Evolutionary conservation across 2,329 filamentous ascomycete species (phyloP).

Genomic region (Albifimbria verrucaria): DNA sequence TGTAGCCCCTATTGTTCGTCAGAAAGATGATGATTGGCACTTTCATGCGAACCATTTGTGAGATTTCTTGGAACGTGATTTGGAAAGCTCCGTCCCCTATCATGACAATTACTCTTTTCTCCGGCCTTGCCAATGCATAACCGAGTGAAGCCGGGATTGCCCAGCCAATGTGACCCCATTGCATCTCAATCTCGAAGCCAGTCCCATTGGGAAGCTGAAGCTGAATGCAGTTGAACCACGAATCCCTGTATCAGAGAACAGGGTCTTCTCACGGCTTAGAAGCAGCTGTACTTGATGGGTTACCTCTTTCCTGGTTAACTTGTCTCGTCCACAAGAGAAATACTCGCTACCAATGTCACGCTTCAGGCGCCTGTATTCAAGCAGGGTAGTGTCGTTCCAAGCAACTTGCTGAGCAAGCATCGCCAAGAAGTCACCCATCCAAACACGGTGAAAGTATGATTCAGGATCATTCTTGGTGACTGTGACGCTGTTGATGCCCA

Average conservation of each 20-base stretch:
- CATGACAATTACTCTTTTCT: conserved; percentile 7
- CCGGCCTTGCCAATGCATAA: conserved; percentile 13
- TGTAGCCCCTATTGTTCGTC: conserved; percentile 31
- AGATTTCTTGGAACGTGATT: conserved; percentile 11
- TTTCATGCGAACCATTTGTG: conserved; percentile 10
- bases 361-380: conserved; percentile 5
- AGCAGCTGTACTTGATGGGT: conserved; percentile 3
- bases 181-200: conserved; percentile 11
- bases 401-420: conserved; percentile 1
- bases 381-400: conserved; percentile 5
- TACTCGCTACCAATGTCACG: background rate
- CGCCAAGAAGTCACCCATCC: conserved; percentile 6
- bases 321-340: conserved; percentile 2
- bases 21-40: conserved; percentile 11
- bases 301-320: conserved; percentile 7
- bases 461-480: conserved; percentile 1
- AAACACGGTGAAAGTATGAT: conserved; percentile 4
- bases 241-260: conserved; percentile 10
- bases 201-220: conserved; percentile 6
- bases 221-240: conserved; percentile 10
- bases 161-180: conserved; percentile 12
- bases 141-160: conserved; percentile 10
- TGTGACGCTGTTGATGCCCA: conserved; percentile 4
- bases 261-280: conserved; percentile 6
- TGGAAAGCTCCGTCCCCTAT: conserved; percentile 11